These are phyloP conservation scores for Aspergillus pseudoglaucus DNA, from an alignment of 2,329 filamentous ascomycete genomes.

Conservation along the genomic window DNA sequence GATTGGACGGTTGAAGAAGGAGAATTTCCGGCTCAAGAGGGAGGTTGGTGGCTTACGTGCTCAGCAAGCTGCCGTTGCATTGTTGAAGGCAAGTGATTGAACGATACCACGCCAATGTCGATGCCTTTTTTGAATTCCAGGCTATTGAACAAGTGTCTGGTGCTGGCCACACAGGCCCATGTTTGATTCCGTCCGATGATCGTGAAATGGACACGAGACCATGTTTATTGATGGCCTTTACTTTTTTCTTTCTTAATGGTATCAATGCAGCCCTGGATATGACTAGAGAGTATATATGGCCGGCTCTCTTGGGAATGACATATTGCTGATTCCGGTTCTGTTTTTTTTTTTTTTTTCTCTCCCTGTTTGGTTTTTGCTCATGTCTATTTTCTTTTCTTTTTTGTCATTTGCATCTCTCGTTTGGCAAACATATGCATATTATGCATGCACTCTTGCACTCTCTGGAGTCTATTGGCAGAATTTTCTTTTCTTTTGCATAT, in stretches of 20 bases:
- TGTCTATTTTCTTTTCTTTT: slow-evolving; percentile 1
- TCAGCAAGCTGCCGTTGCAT: slow-evolving; percentile 31
- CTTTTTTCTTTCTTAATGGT: slow-evolving; percentile 8
- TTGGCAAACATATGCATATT: no score
- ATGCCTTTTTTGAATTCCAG: slow-evolving; percentile 3
- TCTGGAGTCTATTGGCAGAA: no score
- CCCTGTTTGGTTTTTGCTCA: slow-evolving; percentile 1
- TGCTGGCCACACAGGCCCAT: slow-evolving; percentile 5
- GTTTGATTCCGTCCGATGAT: neutral
- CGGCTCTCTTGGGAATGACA: neutral
- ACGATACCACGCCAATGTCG: slow-evolving; percentile 3
- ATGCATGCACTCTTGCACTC: no score
- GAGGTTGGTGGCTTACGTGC: slow-evolving; percentile 68
- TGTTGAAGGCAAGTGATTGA: slow-evolving; percentile 26
- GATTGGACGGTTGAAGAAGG: slow-evolving; percentile 68
- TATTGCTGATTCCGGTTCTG: neutral
- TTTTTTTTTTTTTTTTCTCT: neutral
- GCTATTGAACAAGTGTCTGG: slow-evolving; percentile 1
- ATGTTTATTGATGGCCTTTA: slow-evolving; percentile 10
- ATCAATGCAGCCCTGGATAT: slow-evolving; percentile 8
- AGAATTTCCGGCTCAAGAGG: slow-evolving; percentile 75
- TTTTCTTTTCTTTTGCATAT: no score
- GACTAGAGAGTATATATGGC: neutral
- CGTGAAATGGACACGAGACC: slow-evolving; percentile 10
- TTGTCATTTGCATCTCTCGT: no score